Percentiles rank a stretch among this genome's conserved stretches.
Conservation (phyloP, 2,329 filamentous ascomycete genomes). For the Westerdykella aurantiaca region DNA sequence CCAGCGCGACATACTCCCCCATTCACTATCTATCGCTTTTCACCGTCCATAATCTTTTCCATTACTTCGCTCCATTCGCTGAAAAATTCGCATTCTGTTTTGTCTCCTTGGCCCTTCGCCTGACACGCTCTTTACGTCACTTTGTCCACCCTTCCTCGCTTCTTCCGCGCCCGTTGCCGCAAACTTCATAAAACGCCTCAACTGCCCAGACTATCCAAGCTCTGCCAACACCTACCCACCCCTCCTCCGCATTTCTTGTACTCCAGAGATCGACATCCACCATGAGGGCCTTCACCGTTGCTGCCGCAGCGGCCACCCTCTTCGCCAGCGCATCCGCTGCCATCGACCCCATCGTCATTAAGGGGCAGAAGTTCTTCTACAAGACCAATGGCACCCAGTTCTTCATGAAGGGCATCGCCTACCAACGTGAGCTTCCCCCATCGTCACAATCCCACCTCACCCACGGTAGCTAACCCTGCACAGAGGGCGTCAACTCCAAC, state of each 20-base stretch:
- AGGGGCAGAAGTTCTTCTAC: conserved; percentile 41
- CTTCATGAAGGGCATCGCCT: conserved; percentile 90
- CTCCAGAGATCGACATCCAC: conserved; percentile 24
- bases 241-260: conserved; percentile 16
- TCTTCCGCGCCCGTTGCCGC: conserved; percentile 8
- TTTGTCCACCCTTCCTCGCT: conserved; percentile 17
- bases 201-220: conserved; percentile 13
- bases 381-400: conserved; percentile 14
- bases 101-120: conserved; percentile 12
- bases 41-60: not conserved
- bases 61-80: conserved; percentile 18
- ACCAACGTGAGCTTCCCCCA: conserved; percentile 56
- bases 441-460: not conserved
- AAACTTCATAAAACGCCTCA: conserved; percentile 9
- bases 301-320: conserved; percentile 49
- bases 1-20: not conserved
- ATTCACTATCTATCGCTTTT: not conserved
- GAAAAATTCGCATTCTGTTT: conserved; percentile 16
- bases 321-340: conserved; percentile 49
- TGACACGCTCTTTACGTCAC: conserved; percentile 12
- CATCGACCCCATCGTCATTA: conserved; percentile 62
- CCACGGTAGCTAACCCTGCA: conserved; percentile 7
- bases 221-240: conserved; percentile 15
- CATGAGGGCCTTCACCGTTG: conserved; percentile 52
- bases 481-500: conserved; percentile 54